Base-by-base conservation (phyloP, 306 rosid species). In the Casuarina cunninghamiana region DNA sequence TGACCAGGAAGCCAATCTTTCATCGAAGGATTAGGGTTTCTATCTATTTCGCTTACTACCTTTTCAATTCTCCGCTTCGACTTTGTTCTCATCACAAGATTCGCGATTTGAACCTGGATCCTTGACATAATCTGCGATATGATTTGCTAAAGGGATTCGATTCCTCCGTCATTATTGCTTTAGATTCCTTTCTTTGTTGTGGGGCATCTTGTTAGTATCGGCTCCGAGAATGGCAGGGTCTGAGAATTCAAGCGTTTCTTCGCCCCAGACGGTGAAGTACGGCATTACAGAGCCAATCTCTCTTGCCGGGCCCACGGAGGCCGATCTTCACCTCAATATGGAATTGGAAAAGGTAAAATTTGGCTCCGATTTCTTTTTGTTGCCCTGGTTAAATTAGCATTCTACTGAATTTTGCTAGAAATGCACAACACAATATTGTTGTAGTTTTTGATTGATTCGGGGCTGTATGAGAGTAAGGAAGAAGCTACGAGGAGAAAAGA, bases 231-330 rank as follows among this genome's bases (percentile, higher is more conserved):
- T 95, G 99, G 97, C 62, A 83, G 90, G 86, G 75, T 81, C 97
- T 37, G 90, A 60, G 71, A 78, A 77, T 77, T 86, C 86, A 11
- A 53, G 32, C 61, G 88, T 82, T 45, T 74, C 87, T 32, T 78
- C 85, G 39, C 78, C 88, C 1, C 84, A 66, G 65, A 85, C 83
- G 78, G 60, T 87, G 73, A 84, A 61, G 46, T 78, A 63, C 80
- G 93, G 90, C 42, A 89, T 90, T 75, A 86, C 96, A 11, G 89
- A 90, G 13, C 97, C 98, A 26, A 84, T 95, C 79, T 92, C 93
- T 62, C 84, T 90, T 32, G 86, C 97, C 10, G 97, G 96, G 42
- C 99, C 99, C 50, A 79, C 87, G 75, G 88, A 88, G 6, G 80
- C 96, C 16, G 97, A 95, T 88, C 80, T 80, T 53, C 84, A 81